Conservation (phyloP, 78 protist species). For the Anaeramoeba flamelloides region DNA sequence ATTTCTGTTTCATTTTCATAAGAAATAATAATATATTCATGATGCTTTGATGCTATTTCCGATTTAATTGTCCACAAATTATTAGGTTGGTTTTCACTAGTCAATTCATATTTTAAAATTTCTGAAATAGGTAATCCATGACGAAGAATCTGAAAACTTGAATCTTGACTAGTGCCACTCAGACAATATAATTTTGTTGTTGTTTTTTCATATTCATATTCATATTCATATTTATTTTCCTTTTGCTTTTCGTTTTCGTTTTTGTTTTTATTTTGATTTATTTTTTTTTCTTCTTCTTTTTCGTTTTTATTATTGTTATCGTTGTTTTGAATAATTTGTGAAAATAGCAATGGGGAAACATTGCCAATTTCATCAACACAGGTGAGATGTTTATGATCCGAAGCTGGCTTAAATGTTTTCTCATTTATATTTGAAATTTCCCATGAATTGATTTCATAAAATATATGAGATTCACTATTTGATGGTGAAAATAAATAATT, state of each 20-base stretch:
- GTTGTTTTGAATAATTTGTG: not conserved
- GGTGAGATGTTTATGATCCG: not conserved
- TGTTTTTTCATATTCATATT: not conserved
- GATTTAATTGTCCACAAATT: not conserved
- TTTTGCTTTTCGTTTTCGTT: too few relatives aligned
- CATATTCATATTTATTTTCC: too few relatives aligned
- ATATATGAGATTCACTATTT: constrained; percentile 72
- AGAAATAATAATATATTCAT: not conserved
- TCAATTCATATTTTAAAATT: constrained; percentile 43
- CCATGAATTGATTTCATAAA: not conserved
- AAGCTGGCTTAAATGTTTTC: not conserved
- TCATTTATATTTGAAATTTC: not conserved
- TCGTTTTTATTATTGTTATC: too few relatives aligned
- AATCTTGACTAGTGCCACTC: constrained; percentile 1
- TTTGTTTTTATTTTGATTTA: too few relatives aligned
- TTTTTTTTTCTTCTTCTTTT: too few relatives aligned
- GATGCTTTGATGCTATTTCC: not conserved
- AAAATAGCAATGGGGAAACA: not conserved
- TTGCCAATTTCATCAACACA: not conserved
- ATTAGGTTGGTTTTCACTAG: too few relatives aligned
- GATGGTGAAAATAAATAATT: constrained; percentile 80
- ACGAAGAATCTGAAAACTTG: constrained; percentile 56
- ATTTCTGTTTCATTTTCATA: not conserved
- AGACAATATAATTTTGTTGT: not conserved
- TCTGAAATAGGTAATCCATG: constrained; percentile 61